Percentiles rank a stretch among this genome's conserved stretches.
phyloP scores from a whole-genome alignment of 768 basidiomycete species.

The Tylopilus sp. region DNA sequence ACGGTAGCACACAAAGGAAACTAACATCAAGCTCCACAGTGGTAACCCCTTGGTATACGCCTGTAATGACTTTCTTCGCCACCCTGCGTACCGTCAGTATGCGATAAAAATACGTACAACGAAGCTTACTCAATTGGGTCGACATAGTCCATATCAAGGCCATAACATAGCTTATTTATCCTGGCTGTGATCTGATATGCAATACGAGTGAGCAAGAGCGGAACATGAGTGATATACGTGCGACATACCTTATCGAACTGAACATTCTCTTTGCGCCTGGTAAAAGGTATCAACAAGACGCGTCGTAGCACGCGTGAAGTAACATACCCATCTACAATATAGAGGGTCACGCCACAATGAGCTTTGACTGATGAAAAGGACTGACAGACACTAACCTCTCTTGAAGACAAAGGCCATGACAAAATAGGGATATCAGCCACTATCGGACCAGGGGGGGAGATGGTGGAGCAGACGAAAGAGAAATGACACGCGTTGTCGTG shows the following conservation, averaged over 20 bases:
- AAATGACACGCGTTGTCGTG: constrained; percentile 25
- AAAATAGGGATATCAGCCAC: constrained; percentile 1
- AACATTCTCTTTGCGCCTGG: constrained; percentile 84
- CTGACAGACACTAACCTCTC: constrained; percentile 41
- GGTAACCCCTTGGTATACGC: constrained; percentile 94
- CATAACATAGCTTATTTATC: constrained; percentile 91
- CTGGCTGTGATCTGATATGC: constrained; percentile 72
- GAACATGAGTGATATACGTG: constrained; percentile 5
- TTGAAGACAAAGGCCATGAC: constrained; percentile 54
- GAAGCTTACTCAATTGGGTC: constrained; percentile 77
- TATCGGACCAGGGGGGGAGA: constrained; percentile 10
- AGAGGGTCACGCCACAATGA: constrained; percentile 9
- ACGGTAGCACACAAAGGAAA: constrained; percentile 9
- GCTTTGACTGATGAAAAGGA: not conserved
- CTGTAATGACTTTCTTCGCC: constrained; percentile 88
- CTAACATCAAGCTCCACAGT: constrained; percentile 95
- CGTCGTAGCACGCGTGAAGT: constrained; percentile 17
- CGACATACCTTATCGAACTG: constrained; percentile 83
- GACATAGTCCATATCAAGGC: constrained; percentile 87
- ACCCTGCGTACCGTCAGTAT: constrained; percentile 46
- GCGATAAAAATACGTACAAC: not conserved
- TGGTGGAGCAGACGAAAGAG: constrained; percentile 23
- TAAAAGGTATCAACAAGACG: constrained; percentile 17
- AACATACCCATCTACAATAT: constrained; percentile 45
- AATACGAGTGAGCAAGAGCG: constrained; percentile 13